Evolutionary conservation across 148 eudicot species (phyloP).

Genomic region (Diospyros lotus): DNA sequence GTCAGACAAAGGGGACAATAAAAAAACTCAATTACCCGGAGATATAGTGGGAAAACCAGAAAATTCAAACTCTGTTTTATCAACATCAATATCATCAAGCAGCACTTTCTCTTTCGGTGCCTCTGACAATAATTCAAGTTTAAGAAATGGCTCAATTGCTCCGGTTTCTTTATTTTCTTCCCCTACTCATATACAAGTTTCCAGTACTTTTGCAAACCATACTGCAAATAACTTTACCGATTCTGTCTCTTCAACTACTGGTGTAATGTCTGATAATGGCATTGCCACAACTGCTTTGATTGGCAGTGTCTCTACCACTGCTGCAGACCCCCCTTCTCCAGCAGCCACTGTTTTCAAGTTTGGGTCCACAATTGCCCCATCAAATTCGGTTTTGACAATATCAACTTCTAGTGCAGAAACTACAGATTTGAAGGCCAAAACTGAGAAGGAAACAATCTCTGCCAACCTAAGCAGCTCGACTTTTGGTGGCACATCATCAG

Average conservation of each 20-base stretch:
- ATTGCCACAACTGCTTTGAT: constrained; percentile 11
- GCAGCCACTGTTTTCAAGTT: constrained; percentile 24
- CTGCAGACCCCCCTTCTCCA: constrained; percentile 20
- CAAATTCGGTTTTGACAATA: constrained; percentile 26
- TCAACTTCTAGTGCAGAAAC: constrained; percentile 18
- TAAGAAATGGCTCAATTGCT: constrained; percentile 29
- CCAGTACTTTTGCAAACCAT: constrained; percentile 8
- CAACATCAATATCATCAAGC: constrained; percentile 20
- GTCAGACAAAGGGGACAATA: constrained; percentile 22
- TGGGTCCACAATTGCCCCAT: constrained; percentile 22
- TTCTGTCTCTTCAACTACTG: constrained; percentile 1
- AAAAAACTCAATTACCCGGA: constrained; percentile 17
- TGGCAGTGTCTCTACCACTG: constrained; percentile 14
- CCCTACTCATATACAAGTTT: constrained; percentile 21
- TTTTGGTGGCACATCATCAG: constrained; percentile 23
- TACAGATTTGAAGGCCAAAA: constrained; percentile 25
- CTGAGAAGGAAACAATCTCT: constrained; percentile 25
- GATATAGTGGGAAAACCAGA: constrained; percentile 19
- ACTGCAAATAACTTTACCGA: constrained; percentile 21
- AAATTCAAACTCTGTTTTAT: constrained; percentile 15
- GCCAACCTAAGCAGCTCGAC: constrained; percentile 25
- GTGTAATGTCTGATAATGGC: constrained; percentile 12
- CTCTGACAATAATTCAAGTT: constrained; percentile 17
- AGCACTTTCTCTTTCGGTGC: constrained; percentile 23
- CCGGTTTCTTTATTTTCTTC: constrained; percentile 20